These are phyloP conservation scores for Prunus persica DNA, from an alignment of 306 rosid species.

Conservation along the genomic window DNA sequence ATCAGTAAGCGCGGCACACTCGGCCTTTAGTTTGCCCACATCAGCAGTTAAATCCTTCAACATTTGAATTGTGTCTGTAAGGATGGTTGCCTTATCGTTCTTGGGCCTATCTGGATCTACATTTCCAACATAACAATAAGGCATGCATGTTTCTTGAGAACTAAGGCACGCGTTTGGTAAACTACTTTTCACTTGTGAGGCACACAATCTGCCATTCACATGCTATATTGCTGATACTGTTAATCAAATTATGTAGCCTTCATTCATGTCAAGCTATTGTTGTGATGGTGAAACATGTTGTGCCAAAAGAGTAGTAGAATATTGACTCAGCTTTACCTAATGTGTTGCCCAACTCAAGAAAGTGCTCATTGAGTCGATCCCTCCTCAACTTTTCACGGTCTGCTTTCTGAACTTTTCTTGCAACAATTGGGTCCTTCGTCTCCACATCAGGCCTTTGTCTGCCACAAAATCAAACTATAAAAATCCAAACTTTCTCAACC, in stretches of 20 bases:
- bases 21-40: constrained; percentile 61
- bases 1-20: constrained; percentile 61
- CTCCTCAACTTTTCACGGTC: constrained; percentile 92
- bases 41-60: constrained; percentile 69
- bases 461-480: constrained; percentile 6
- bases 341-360: constrained; percentile 61
- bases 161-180: not conserved
- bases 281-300: not conserved
- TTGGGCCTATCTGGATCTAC: constrained; percentile 88
- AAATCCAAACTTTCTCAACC: not conserved
- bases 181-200: not conserved
- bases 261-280: not conserved
- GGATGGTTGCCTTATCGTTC: constrained; percentile 91
- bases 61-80: constrained; percentile 68
- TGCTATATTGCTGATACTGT: not conserved
- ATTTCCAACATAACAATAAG: constrained; percentile 25
- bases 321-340: constrained; percentile 48
- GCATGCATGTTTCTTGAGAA: not conserved
- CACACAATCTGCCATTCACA: not conserved
- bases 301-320: not conserved
- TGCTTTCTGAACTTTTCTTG: constrained; percentile 80
- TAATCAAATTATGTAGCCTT: not conserved
- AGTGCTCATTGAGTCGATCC: constrained; percentile 78
- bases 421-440: constrained; percentile 51
- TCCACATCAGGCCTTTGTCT: constrained; percentile 58